Percentiles rank a stretch among this genome's conserved stretches.
phyloP scores from a whole-genome alignment of 2,329 filamentous ascomycete genomes.

The Aspergillus texensis region DNA sequence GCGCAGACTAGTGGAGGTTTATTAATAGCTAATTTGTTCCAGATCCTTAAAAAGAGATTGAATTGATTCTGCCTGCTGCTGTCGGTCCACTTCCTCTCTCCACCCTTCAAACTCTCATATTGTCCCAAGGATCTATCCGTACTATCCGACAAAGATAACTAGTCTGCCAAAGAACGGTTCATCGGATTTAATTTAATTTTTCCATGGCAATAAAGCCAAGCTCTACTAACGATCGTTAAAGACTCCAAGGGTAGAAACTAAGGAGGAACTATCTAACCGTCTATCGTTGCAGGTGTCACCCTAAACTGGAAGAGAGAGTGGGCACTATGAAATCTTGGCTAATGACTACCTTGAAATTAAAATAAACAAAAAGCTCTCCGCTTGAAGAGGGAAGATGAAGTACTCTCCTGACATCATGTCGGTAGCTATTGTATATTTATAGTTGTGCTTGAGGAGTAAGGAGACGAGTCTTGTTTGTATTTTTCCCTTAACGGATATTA shows the following conservation, averaged over 20 bases:
- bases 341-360: background rate
- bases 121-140: background rate
- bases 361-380: background rate
- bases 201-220: background rate
- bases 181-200: background rate
- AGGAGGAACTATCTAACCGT: background rate
- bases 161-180: background rate
- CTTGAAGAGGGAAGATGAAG: background rate
- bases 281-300: too few relatives aligned
- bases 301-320: background rate
- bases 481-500: background rate
- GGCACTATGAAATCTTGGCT: background rate
- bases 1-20: background rate
- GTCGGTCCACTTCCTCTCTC: background rate
- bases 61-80: background rate
- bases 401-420: background rate
- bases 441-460: background rate
- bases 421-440: background rate
- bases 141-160: background rate
- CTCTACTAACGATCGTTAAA: background rate
- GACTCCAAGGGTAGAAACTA: background rate
- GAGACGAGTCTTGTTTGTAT: background rate
- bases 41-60: background rate
- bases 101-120: background rate
- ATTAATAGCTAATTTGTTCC: slow-evolving; percentile 1